Evolutionary conservation across 352 stramenopile species (phyloP), one percentile per base, ranked within the genome.

Genomic region (Phytophthora pistaciae): DNA sequence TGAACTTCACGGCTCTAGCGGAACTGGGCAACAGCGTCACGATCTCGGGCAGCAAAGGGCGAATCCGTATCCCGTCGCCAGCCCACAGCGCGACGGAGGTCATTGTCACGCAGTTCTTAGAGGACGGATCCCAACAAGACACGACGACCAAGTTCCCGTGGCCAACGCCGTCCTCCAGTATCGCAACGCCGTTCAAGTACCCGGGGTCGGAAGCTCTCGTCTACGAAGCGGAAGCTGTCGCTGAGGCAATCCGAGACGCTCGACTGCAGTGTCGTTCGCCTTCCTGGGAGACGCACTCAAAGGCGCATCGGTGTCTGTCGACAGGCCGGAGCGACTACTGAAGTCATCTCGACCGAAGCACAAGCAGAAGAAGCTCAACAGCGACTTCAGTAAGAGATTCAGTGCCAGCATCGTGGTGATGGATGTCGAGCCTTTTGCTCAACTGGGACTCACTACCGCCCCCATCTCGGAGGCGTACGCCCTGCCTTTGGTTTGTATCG

Each of bases 141-240:
- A 74, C 83, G 14, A 66, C 64, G 11, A 64, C 80, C 33, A 57
- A 67, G 8, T 92, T 94, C 52, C 78, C 85, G 18, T 66, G 72
- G 29, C 75, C 83, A 3, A 64, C 68, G 6, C 64, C 76, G 9
- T 78, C 79, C 0, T 13, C 58, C 11, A 66, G 33, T 16, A 54
- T 84, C 16, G 66, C 66, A 9, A 64, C 77, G 25, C 81, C 90
- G 57, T 96, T 94, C 68, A 69, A 70, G 5, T 76, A 75, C 13
- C 38, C 31, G 4, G 60, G 67, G 6, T 79, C 84, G 14, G 64
- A 79, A 49, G 85, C 87, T 20, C 91, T 97, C 36, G 61, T 83
- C 31, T 96, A 94, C 70, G 90, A 97, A 73, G 90, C 85, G 0
- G 77, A 88, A 49, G 87, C 86, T 1, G 85, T 96, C 27, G 83